Evolutionary conservation across 495 filamentous ascomycete genomes (phyloP).

Genomic region (Penicillium arizonense): DNA sequence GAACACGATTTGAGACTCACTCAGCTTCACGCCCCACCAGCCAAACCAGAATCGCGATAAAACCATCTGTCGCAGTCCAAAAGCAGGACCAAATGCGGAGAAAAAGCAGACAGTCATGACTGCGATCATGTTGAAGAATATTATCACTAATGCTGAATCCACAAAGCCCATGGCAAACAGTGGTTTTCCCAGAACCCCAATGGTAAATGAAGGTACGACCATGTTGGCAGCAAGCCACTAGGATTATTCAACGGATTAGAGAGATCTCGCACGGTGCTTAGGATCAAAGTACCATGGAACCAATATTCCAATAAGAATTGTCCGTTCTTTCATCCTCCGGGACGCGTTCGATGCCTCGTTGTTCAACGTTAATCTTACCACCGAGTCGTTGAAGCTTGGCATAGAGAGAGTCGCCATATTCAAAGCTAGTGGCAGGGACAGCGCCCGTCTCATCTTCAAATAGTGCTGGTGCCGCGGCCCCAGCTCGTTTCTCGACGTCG

Average conservation of each 20-base stretch:
- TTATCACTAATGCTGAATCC: constrained; percentile 48
- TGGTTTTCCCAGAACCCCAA: constrained; percentile 53
- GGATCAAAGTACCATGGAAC: constrained; percentile 26
- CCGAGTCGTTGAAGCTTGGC: constrained; percentile 56
- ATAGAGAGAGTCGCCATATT: constrained; percentile 50
- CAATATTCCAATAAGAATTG: constrained; percentile 41
- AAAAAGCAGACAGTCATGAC: constrained; percentile 50
- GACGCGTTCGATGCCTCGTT: constrained; percentile 35
- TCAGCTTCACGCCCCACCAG: constrained; percentile 28
- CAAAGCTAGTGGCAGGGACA: constrained; percentile 53
- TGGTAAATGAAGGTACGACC: constrained; percentile 45
- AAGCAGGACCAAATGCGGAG: constrained; percentile 47
- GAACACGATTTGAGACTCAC: constrained; percentile 3
- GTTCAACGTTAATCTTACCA: constrained; percentile 26
- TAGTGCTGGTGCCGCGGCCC: constrained; percentile 1
- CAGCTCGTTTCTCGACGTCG: constrained; percentile 17
- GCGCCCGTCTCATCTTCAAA: constrained; percentile 48
- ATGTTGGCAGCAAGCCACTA: constrained; percentile 19
- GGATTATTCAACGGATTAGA: constrained; percentile 7
- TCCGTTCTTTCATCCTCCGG: constrained; percentile 47
- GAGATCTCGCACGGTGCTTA: constrained; percentile 9
- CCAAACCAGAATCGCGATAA: constrained; percentile 55
- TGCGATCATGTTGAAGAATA: constrained; percentile 54
- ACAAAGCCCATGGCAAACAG: constrained; percentile 46
- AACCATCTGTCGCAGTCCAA: constrained; percentile 56